Conservation (phyloP, 2,329 filamentous ascomycete species). For the Pseudogymnoascus pannorum region DNA sequence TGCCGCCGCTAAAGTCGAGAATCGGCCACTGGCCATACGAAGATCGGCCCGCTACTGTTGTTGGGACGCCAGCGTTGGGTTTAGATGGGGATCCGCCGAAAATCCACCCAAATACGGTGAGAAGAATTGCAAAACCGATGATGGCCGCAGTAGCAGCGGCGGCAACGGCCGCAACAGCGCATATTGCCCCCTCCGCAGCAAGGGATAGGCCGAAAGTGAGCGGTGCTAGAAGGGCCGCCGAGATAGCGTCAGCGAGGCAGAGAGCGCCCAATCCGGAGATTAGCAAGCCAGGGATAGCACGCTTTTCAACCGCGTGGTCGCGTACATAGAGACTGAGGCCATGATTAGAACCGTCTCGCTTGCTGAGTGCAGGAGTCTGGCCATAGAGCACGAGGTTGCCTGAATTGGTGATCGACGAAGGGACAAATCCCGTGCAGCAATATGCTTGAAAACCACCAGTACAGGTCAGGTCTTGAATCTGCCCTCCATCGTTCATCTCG, state of each 20-base stretch:
- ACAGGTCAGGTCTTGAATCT: conserved; percentile 8
- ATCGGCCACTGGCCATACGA: conserved; percentile 10
- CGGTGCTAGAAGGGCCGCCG: background rate
- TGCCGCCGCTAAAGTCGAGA: conserved; percentile 7
- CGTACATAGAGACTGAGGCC: background rate
- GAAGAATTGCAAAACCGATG: background rate
- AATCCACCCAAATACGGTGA: background rate
- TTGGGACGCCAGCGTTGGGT: conserved; percentile 6
- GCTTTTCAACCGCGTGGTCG: background rate
- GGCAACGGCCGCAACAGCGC: conserved; percentile 3
- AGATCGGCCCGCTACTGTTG: background rate
- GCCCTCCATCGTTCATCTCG: too few relatives aligned
- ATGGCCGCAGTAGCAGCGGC: background rate
- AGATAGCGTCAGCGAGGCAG: background rate
- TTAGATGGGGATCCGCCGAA: background rate
- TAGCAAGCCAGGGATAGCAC: background rate
- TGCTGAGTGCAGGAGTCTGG: conserved; percentile 4
- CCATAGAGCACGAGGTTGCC: conserved; percentile 13
- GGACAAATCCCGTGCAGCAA: conserved; percentile 2
- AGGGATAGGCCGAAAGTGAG: background rate
- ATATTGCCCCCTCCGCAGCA: background rate
- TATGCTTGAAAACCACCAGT: conserved; percentile 12
- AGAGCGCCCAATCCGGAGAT: too few relatives aligned
- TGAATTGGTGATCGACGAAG: conserved; percentile 14
- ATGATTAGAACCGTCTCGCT: too few relatives aligned